These are phyloP conservation scores for Celoporthe dispersa DNA, from an alignment of 2,329 filamentous ascomycete species.

Conservation along the genomic window DNA sequence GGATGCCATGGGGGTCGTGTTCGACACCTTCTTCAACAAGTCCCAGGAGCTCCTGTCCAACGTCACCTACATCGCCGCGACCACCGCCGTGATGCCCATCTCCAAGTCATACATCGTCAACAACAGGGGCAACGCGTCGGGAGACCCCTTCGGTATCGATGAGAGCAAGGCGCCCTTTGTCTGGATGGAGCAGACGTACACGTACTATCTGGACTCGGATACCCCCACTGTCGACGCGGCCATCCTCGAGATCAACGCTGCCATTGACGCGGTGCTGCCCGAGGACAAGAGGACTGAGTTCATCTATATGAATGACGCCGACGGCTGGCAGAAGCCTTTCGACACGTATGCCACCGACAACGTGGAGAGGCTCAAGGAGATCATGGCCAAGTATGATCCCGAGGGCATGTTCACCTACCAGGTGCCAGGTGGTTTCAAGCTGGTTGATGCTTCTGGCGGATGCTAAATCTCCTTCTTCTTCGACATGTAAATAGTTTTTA, in stretches of 20 bases:
- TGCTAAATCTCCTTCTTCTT: not conserved
- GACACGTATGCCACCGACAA: slow-evolving; percentile 16
- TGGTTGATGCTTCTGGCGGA: slow-evolving; percentile 1
- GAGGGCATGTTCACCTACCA: slow-evolving; percentile 17
- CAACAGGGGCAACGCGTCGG: not conserved
- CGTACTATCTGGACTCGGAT: not conserved
- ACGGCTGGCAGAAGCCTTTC: slow-evolving; percentile 11
- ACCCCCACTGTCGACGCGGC: not conserved
- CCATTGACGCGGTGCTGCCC: slow-evolving; percentile 5
- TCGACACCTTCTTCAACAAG: slow-evolving; percentile 18
- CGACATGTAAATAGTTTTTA: not conserved
- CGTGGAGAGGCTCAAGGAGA: slow-evolving; percentile 19
- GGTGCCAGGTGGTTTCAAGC: slow-evolving; percentile 23
- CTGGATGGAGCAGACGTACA: slow-evolving; percentile 11
- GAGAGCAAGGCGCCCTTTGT: slow-evolving; percentile 12
- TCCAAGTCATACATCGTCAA: slow-evolving; percentile 10
- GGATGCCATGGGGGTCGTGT: slow-evolving; percentile 12
- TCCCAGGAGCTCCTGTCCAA: slow-evolving; percentile 8
- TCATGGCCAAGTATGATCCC: slow-evolving; percentile 25
- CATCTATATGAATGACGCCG: slow-evolving; percentile 22
- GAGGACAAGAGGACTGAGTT: slow-evolving; percentile 11
- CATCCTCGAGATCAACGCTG: slow-evolving; percentile 10
- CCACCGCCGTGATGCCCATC: slow-evolving; percentile 18
- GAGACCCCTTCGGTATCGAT: slow-evolving; percentile 16
- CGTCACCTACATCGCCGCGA: not conserved